Evolutionary conservation across 176 grass and related monocot species (phyloP), one percentile per base, ranked within the genome.

Genomic region (Rhynchospora pubera): DNA sequence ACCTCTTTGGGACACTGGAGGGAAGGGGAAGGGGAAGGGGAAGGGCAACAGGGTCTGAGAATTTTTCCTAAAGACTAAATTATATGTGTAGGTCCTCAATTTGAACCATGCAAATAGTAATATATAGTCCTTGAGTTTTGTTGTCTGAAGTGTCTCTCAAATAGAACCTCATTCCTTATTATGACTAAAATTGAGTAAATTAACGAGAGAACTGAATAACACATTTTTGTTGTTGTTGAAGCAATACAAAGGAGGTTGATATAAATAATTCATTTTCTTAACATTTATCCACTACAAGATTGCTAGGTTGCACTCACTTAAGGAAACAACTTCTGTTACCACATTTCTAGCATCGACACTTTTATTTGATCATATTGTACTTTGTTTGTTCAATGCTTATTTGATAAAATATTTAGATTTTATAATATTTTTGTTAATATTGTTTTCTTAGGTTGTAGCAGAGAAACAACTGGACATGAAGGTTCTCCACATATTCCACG

Each of bases 391-490:
- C 69, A 73, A 4, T 48, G 9, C 44, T 51, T 73, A 23, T 71
- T 71, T n/a, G 26, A 26, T 73, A 24, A 47, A 72, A 74, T 0
- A 8, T 7, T 76, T 6, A 53, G 71, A 16, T 21, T 32, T 15
- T 15, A 19, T 13, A 53, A 53, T 28, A n/a, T 43, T 19, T n/a
- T 44, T 42, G 13, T 68, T 44, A 7, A 67, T 44, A 55, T 62
- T 83, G 47, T 34, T n/a, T 68, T 21, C 2, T 55, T 62, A 98
- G 95, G 80, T 79, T 22, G 90, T 98, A 78, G 87, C 83, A 63
- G 89, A 94, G 77, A 98, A 98, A 86, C 95, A 98, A 86, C 85
- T 98, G 51, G 95, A 98, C 90, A 94, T 83, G 87, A 93, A 98
- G 57, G 92, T 92, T 2, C 88, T 94, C n/a, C n/a, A n/a, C n/a